Evolutionary conservation across 2,329 filamentous ascomycete species (phyloP), one percentile per base, ranked within the genome.

Genomic region (Beauveria asiatica): DNA sequence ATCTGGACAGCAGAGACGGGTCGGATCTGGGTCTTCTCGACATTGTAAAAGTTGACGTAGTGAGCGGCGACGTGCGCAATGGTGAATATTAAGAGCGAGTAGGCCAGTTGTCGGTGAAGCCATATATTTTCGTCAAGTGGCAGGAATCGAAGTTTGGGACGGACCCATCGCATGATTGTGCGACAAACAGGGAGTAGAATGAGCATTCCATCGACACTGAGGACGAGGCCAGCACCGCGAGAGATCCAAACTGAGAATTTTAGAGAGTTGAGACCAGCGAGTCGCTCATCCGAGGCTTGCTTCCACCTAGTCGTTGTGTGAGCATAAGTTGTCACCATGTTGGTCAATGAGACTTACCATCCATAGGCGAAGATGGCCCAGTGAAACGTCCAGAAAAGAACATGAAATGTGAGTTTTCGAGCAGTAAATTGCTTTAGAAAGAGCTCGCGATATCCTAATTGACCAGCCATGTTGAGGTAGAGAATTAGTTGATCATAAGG

Each of bases 1-100:
- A 97, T 96, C 70, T 97, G 82, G 7, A 97, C 75, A 3, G 94
- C 94, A 3, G 85, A 84, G 51, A 89, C 83, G 2, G 88, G 87
- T 57, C 94, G 87, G 58, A 97, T 83, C 71, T 97, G 91, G 0
- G 81, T 84, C 67, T 85, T 83, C 74, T 99, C 94, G 64, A 99
- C 89, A 68, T 96, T 97, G 81, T 87, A 97, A 77, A 99, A 99
- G 78, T 99, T 99, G 79, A 97, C 90, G 69, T 99, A 99, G 75
- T 99, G 94, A 55, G 85, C 85, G 16, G 80, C 70, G 1, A 87
- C 88, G 73, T 99, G 94, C 30, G 90, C 74, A 54, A 86, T 81
- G 30, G 87, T 89, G 74, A 92, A 99, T 59, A 96, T 70, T 3
- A 97, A 80, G 76, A 97, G 79, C 1, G 91, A 80, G 71, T 99